phyloP scores from a whole-genome alignment of 176 grass and related monocot species.

The Puccinellia tenuiflora region DNA sequence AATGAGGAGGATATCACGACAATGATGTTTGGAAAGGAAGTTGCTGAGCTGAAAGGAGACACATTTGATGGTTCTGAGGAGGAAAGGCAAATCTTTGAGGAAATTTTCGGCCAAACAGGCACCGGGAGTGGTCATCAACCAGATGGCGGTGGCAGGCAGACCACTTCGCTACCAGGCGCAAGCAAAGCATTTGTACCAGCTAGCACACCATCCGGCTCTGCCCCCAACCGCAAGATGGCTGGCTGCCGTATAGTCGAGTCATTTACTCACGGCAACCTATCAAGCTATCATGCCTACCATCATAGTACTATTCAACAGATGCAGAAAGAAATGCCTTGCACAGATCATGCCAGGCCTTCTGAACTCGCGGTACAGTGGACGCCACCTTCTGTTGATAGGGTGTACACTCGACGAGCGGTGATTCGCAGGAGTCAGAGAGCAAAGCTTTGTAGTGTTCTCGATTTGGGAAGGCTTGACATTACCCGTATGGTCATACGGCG shows the following conservation, averaged over 20 bases:
- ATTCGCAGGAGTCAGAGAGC: slow-evolving; percentile 31
- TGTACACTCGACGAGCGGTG: slow-evolving; percentile 20
- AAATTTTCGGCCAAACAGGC: slow-evolving; percentile 26
- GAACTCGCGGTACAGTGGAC: slow-evolving; percentile 18
- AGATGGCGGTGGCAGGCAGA: neutral
- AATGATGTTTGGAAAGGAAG: slow-evolving; percentile 60
- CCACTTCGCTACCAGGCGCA: neutral
- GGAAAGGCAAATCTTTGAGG: slow-evolving; percentile 47
- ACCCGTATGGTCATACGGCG: neutral
- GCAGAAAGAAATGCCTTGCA: neutral
- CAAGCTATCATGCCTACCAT: slow-evolving; percentile 48
- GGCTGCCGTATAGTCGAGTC: slow-evolving; percentile 58
- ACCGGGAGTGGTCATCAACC: neutral
- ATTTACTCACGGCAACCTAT: slow-evolving; percentile 52
- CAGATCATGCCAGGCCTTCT: neutral
- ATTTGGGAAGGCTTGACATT: slow-evolving; percentile 30
- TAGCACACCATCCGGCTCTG: slow-evolving; percentile 4
- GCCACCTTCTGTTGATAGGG: slow-evolving; percentile 34
- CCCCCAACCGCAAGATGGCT: neutral
- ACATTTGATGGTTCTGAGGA: slow-evolving; percentile 43
- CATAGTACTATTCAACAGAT: neutral
- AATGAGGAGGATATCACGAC: slow-evolving; percentile 60
- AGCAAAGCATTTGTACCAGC: neutral
- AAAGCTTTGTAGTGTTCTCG: slow-evolving; percentile 29
- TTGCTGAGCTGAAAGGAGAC: slow-evolving; percentile 31